These are phyloP conservation scores for Amoeboaphelidium occidentale DNA, from an alignment of 371 early-diverging fungal species.

Conservation along the genomic window DNA sequence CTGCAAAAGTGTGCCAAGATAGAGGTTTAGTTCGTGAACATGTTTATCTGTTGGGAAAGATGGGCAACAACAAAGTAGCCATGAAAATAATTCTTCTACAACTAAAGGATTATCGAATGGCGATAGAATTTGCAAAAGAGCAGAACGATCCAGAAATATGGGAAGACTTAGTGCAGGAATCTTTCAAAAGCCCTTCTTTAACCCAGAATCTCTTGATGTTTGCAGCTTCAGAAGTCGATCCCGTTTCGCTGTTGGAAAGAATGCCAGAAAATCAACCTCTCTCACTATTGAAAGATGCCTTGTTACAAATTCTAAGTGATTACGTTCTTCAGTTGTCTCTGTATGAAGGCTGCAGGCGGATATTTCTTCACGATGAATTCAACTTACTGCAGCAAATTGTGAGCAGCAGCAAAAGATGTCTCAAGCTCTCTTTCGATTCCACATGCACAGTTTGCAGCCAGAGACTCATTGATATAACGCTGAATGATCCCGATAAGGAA, in stretches of 20 bases:
- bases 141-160: constrained; percentile 83
- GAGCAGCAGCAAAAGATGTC: too few relatives aligned
- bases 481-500: too few relatives aligned
- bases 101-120: constrained; percentile 63
- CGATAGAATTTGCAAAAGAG: constrained; percentile 88
- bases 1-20: constrained; percentile 52
- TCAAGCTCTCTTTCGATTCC: too few relatives aligned
- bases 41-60: constrained; percentile 83
- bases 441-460: too few relatives aligned
- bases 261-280: constrained; percentile 56
- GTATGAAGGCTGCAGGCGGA: constrained; percentile 62
- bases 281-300: constrained; percentile 44
- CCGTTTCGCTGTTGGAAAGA: constrained; percentile 41
- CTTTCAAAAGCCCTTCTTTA: constrained; percentile 49
- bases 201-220: constrained; percentile 58
- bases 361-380: too few relatives aligned
- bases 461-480: too few relatives aligned
- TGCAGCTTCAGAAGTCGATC: constrained; percentile 58
- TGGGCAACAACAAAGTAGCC: constrained; percentile 81
- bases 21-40: constrained; percentile 74
- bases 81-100: constrained; percentile 68
- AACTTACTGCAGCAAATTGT: too few relatives aligned
- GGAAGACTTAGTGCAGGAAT: constrained; percentile 69
- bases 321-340: constrained; percentile 61
- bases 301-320: constrained; percentile 66